Evolutionary conservation across 192 early-diverging fungal genomes (phyloP), one percentile per base, ranked within the genome.

Genomic region (Phycomyces blakesleeanus): DNA sequence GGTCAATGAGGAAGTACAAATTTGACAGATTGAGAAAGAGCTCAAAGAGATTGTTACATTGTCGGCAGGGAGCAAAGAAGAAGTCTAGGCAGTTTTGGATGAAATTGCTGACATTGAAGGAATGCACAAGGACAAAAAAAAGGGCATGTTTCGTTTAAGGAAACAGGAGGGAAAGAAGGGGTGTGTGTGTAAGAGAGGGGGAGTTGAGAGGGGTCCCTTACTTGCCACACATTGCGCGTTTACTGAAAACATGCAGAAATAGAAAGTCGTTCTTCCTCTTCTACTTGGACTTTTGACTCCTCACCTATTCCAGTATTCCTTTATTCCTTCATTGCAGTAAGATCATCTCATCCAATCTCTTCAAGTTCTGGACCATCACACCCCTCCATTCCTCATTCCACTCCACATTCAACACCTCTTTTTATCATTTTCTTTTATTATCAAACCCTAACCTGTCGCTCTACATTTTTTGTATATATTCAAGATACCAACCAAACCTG

Each of bases 31-130:
- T 34, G 29, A 34, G 29, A 34, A 34, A 34, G 29, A 34, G n/a
- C n/a, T n/a, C 29, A 2, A 34, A 34, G 44, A 47, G 1, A 47
- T 14, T 47, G 44, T 18, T 47, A 14, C 44, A 47, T 18, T 47
- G 44, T 47, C 12, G 44, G 15, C 18, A 18, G 18, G 18, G 18
- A 14, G 18, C 18, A 47, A 47, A 47, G 44, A 47, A 47, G 44
- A 47, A 47, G 44, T 47, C 44, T 47, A 47, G 44, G 44, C 44
- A 47, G 44, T 47, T 47, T 47, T 47, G 44, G 44, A 47, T 47
- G 44, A 47, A 47, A 47, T 47, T 14, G 44, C 44, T 47, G 44
- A 18, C 44, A 14, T 47, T 47, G 44, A 18, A 47, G 44, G 18
- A 47, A 47, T 47, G 44, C 44, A 47, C 15, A 14, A 12, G 15